Base-by-base conservation (phyloP, 257 asterid species). In the Knoxia roxburghii region DNA sequence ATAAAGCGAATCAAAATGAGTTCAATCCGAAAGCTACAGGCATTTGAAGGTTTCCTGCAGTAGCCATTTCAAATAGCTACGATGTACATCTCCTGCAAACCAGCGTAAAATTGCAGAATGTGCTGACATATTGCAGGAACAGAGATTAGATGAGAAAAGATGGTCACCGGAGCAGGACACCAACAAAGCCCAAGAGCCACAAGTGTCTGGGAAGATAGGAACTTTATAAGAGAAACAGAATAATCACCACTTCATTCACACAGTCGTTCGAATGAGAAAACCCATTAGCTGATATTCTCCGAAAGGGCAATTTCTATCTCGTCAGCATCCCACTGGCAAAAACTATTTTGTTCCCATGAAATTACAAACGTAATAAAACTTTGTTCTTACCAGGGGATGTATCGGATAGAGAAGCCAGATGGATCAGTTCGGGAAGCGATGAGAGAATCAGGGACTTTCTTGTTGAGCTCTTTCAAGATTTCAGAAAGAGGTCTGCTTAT, bases 401-500 rank as follows among this genome's bases (percentile, higher is more conserved):
- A 92, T 84, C 82, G 86, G 73, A 79, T 5, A 72, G 89, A 61
- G 72, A 66, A 70, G 74, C 85, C 89, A 72, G 61, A 55, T 50
- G 89, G 70, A n/a, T 82, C 82, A 13, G 76, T 64, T 57, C 90
- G 86, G 69, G 17, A 32, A 35, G 68, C 72, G 78, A 91, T 56
- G 64, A 87, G 88, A 51, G 91, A 71, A 7, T 91, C 96, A 0
- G 96, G 98, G 6, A 91, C 90, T 68, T 87, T 89, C 80, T 91
- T 91, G 87, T 82, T 87, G 66, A 89, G 76, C 62, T 89, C 92
- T 64, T 82, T 89, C 64, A 89, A 87, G 45, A 87, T 80, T 10
- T 83, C 81, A 13, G 89, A 87, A 39, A 91, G 85, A 33, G 97
- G 83, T 7, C 89, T 74, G 79, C 91, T 76, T 50, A 87, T 85